Evolutionary conservation across 495 filamentous ascomycete genomes (phyloP), one percentile per base, ranked within the genome.

Genomic region (Massariosphaeria phaeospora): DNA sequence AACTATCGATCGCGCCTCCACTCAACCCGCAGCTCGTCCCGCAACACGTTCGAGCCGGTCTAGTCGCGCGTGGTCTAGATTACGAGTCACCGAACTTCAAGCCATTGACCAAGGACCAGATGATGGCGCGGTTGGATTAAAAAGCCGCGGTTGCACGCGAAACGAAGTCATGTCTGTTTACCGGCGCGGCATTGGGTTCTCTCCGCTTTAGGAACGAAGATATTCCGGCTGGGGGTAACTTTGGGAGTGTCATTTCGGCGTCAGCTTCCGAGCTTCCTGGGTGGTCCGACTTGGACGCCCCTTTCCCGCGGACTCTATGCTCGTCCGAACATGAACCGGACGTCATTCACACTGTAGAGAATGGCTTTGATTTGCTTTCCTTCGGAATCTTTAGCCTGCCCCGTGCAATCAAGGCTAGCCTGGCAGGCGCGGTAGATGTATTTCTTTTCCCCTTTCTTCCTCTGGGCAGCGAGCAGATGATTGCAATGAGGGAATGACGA

Each of bases 121-220:
- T 98, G 93, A 86, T 95, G 79, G 93, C 93, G 36, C 89, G 89
- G 69, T 78, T 98, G 72, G 93, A 98, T 73, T 98, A 89, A 94
- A 65, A 57, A 55, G 55, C 44, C 4, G 60, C 65, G 49, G 29
- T 46, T 49, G 38, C 46, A 50, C 52, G 42, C 51, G 60, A 48
- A 50, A 57, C 45, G 59, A 63, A 20, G 33, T 41, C 48, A 56
- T 55, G 57, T 38, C 55, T 51, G 48, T 52, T 59, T 35, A 49
- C 45, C 55, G 46, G 55, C 34, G 44, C 55, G 55, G 45, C 44
- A 57, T 59, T 47, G 12, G 20, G 17, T 59, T 54, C 18, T 52
- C 42, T 56, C 39, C 41, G 48, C 35, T 47, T 33, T 33, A 43
- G 39, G 48, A 42, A 52, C 48, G 43, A 45, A 29, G 21, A 47